phyloP scores from a whole-genome alignment of 1,284 basidiomycete species.

The Rhodotorula sp. region DNA sequence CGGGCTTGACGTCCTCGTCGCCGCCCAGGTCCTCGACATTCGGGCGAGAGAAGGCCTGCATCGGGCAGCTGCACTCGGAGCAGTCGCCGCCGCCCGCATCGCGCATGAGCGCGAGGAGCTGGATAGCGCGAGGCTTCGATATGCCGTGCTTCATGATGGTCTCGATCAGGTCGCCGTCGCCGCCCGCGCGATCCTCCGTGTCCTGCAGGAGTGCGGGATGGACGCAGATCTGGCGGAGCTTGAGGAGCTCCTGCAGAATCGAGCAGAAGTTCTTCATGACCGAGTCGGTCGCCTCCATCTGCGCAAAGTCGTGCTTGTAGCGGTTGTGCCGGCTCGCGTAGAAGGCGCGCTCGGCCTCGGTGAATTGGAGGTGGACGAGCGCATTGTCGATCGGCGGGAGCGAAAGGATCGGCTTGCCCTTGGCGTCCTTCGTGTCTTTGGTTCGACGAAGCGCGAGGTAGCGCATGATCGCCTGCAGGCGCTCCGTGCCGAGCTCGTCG shows the following conservation, averaged over 20 bases:
- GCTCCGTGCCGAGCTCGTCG: slow-evolving; percentile 84
- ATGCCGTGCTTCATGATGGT: slow-evolving; percentile 80
- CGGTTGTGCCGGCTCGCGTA: slow-evolving; percentile 84
- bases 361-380: slow-evolving; percentile 80
- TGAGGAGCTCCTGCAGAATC: slow-evolving; percentile 91
- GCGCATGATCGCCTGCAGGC: slow-evolving; percentile 97
- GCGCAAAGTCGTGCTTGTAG: slow-evolving; percentile 86
- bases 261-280: slow-evolving; percentile 98
- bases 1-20: slow-evolving; percentile 51
- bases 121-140: slow-evolving; percentile 68
- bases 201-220: slow-evolving; percentile 85
- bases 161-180: slow-evolving; percentile 60
- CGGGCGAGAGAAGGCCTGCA: slow-evolving; percentile 50
- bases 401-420: slow-evolving; percentile 80
- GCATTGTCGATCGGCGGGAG: slow-evolving; percentile 86
- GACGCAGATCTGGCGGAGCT: slow-evolving; percentile 95
- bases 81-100: slow-evolving; percentile 80
- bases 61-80: slow-evolving; percentile 78
- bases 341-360: slow-evolving; percentile 75
- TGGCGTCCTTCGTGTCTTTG: slow-evolving; percentile 79
- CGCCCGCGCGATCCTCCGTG: slow-evolving; percentile 48
- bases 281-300: slow-evolving; percentile 80
- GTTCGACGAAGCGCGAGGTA: slow-evolving; percentile 94
- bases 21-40: slow-evolving; percentile 54
- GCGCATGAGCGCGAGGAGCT: slow-evolving; percentile 76